A percentile compares a stretch with the other conserved stretches of the same genome.
These are phyloP conservation scores for Neophaeococcomyces mojaviensis DNA, from an alignment of 2,329 filamentous ascomycete species.

Conservation along the genomic window DNA sequence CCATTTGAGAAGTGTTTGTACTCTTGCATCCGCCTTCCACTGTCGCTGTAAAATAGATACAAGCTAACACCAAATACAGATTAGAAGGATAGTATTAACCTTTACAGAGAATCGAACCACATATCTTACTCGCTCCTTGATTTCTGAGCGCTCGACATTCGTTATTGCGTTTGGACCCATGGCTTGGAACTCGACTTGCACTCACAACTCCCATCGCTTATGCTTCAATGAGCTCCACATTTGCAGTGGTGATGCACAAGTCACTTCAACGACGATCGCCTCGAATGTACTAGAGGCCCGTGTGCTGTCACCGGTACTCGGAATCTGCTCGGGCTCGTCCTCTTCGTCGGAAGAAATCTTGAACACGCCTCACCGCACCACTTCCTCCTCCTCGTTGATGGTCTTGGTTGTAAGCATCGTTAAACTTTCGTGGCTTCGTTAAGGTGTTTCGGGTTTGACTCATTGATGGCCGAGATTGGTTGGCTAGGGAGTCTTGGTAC, in stretches of 20 bases:
- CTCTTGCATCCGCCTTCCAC: neutral
- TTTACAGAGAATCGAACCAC: slow-evolving; percentile 1
- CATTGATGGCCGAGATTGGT: slow-evolving; percentile 35
- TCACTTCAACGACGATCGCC: neutral
- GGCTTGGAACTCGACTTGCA: neutral
- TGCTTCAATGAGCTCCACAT: neutral
- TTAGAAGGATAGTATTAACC: neutral
- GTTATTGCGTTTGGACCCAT: neutral
- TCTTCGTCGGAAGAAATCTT: slow-evolving; percentile 94
- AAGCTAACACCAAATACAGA: slow-evolving; percentile 2
- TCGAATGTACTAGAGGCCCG: neutral
- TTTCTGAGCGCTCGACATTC: neutral
- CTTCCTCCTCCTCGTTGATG: slow-evolving; percentile 72
- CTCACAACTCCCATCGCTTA: slow-evolving; percentile 6
- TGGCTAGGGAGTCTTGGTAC: slow-evolving; percentile 35
- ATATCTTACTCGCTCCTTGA: neutral
- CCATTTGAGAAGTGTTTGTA: too few species aligned
- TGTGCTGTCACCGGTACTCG: slow-evolving; percentile 22
- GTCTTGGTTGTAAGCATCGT: slow-evolving; percentile 77
- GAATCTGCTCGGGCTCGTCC: slow-evolving; percentile 61
- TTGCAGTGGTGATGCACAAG: neutral
- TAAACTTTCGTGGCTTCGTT: slow-evolving; percentile 78
- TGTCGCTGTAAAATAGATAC: neutral
- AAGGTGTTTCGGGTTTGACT: slow-evolving; percentile 50
- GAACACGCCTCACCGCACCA: slow-evolving; percentile 81